Evolutionary conservation across 176 grass and related monocot species (phyloP).

Genomic region (Carex myosuroides): DNA sequence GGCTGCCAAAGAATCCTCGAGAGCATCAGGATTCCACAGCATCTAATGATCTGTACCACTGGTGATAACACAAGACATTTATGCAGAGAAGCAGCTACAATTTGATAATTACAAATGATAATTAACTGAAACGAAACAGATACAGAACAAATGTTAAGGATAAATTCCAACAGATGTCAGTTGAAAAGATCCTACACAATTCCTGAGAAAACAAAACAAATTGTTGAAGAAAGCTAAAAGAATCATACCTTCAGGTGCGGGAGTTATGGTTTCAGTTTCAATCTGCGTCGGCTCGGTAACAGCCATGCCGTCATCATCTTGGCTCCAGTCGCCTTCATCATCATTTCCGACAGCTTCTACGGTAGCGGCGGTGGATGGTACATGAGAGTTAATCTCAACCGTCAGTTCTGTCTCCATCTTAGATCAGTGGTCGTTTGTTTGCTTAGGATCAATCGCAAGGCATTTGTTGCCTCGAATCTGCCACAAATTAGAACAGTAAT

Average conservation of each 20-base stretch:
- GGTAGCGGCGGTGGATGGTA: background rate
- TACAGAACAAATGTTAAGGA: background rate
- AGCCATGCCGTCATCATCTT: conserved; percentile 34
- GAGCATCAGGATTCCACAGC: background rate
- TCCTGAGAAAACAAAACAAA: too few species aligned
- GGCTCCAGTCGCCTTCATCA: conserved; percentile 43
- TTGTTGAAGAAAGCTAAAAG: background rate
- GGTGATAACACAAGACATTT: background rate
- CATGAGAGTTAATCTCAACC: conserved; percentile 13
- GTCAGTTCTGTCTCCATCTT: conserved; percentile 3
- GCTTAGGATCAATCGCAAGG: too few species aligned
- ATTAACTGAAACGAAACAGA: background rate
- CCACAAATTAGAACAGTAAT: too few species aligned
- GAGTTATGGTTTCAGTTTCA: background rate
- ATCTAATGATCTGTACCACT: background rate
- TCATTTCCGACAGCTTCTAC: background rate
- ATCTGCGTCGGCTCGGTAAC: background rate
- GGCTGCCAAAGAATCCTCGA: background rate
- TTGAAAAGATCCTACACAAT: background rate
- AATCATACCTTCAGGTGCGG: conserved; percentile 27
- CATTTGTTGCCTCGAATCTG: too few species aligned
- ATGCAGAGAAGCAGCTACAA: background rate
- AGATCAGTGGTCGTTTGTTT: background rate
- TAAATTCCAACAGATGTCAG: background rate
- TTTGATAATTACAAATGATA: too few species aligned